Percentiles rank a stretch among this genome's conserved stretches.
phyloP scores from a whole-genome alignment of 345 rosid genomes.

The Eucalyptus fibrosa region DNA sequence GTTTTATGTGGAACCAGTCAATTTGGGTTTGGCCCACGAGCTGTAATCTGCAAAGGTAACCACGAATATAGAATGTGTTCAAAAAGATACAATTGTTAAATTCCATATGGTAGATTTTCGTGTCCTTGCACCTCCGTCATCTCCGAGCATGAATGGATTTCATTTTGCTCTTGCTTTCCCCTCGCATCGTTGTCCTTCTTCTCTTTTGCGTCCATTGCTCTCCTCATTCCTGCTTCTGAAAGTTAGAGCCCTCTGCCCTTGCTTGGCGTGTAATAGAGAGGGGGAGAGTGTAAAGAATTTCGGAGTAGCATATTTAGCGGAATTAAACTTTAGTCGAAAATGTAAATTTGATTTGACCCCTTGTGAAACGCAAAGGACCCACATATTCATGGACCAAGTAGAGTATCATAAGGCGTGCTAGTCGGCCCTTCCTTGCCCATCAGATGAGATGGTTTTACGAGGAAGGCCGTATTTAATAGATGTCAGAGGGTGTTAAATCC shows the following conservation, averaged over 20 bases:
- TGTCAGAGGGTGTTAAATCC: background rate
- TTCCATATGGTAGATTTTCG: too few relatives aligned
- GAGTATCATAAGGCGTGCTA: too few relatives aligned
- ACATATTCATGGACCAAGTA: too few relatives aligned
- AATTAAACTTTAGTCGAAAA: background rate
- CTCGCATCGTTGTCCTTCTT: background rate
- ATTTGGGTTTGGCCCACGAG: background rate
- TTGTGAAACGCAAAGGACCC: background rate
- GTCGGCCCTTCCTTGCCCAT: background rate
- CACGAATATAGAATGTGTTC: too few relatives aligned
- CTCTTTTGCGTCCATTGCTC: background rate
- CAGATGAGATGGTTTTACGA: background rate
- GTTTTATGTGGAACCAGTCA: too few relatives aligned
- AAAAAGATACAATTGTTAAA: too few relatives aligned
- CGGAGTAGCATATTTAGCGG: background rate
- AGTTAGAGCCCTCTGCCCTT: background rate
- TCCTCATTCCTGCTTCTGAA: background rate
- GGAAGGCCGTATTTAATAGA: background rate
- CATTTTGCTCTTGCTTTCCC: background rate
- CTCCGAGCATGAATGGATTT: background rate
- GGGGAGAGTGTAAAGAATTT: too few relatives aligned
- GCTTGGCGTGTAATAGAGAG: too few relatives aligned
- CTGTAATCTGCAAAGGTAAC: background rate
- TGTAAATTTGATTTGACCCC: background rate
- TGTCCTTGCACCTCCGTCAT: background rate